phyloP scores from a whole-genome alignment of 192 early-diverging fungal species.

The Linnemannia zychae region DNA sequence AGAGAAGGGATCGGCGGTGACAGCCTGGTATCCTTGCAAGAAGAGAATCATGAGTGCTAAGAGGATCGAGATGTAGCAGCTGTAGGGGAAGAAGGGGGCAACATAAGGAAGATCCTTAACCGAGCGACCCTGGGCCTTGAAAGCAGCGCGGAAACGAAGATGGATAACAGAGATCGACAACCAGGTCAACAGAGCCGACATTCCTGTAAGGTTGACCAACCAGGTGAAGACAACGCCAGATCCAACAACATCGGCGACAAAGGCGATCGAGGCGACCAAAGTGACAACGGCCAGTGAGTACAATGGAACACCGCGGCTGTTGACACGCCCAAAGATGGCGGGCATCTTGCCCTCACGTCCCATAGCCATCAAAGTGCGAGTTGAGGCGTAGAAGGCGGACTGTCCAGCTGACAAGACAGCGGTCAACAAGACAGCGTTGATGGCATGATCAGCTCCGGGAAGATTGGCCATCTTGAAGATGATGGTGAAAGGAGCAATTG shows the following conservation, averaged over 20 bases:
- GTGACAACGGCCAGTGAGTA: slow-evolving; percentile 72
- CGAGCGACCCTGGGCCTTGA: slow-evolving; percentile 75
- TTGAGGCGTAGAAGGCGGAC: slow-evolving; percentile 89
- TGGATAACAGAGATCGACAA: slow-evolving; percentile 84
- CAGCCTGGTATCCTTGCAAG: slow-evolving; percentile 71
- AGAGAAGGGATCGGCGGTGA: slow-evolving; percentile 65
- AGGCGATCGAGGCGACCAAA: slow-evolving; percentile 70
- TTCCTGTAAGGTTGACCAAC: slow-evolving; percentile 75
- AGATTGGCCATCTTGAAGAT: slow-evolving; percentile 76
- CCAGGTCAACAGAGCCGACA: slow-evolving; percentile 87
- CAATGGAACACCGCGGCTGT: slow-evolving; percentile 77
- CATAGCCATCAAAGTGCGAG: slow-evolving; percentile 84
- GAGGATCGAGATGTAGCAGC: slow-evolving; percentile 76
- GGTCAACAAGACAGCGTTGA: slow-evolving; percentile 81
- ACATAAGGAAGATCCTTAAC: slow-evolving; percentile 78
- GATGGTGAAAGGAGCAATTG: slow-evolving; percentile 79
- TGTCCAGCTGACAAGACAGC: slow-evolving; percentile 81
- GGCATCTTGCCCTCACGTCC: slow-evolving; percentile 86
- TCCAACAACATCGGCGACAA: slow-evolving; percentile 52
- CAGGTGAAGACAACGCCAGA: slow-evolving; percentile 71
- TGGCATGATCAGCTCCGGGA: slow-evolving; percentile 70
- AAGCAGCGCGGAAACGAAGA: slow-evolving; percentile 87
- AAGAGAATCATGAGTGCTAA: slow-evolving; percentile 74
- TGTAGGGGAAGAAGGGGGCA: slow-evolving; percentile 82
- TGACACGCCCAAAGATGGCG: slow-evolving; percentile 70